phyloP scores from a whole-genome alignment of 306 rosid species.

The Rosa multiflora region DNA sequence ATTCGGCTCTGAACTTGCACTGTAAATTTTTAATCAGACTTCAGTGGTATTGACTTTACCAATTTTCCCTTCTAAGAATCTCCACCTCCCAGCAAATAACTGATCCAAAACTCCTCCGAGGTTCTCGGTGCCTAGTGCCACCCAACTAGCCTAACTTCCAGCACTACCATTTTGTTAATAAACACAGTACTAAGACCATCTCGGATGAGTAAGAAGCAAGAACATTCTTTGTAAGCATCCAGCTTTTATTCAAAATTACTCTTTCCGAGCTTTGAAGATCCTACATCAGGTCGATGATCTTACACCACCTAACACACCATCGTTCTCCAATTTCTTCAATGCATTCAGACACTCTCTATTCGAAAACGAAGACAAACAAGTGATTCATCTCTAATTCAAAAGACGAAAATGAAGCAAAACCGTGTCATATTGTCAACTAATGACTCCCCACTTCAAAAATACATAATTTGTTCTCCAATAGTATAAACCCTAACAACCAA shows the following conservation, averaged over 20 bases:
- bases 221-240: neutral
- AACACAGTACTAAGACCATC: neutral
- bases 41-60: neutral
- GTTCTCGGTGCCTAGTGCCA: neutral
- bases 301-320: neutral
- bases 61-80: neutral
- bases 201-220: neutral
- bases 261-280: neutral
- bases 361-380: neutral
- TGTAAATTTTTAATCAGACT: neutral
- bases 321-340: neutral
- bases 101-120: neutral
- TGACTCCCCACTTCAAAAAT: neutral
- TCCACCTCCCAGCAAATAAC: neutral
- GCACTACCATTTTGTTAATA: neutral
- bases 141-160: neutral
- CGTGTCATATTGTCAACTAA: neutral
- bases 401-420: neutral
- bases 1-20: neutral
- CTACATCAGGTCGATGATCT: neutral
- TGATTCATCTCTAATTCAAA: neutral
- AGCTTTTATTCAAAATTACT: neutral
- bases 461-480: neutral
- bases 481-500: conserved; percentile 16
- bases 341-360: neutral